phyloP scores from a whole-genome alignment of 2,329 filamentous ascomycete genomes.

The Periconia macrospinosa region DNA sequence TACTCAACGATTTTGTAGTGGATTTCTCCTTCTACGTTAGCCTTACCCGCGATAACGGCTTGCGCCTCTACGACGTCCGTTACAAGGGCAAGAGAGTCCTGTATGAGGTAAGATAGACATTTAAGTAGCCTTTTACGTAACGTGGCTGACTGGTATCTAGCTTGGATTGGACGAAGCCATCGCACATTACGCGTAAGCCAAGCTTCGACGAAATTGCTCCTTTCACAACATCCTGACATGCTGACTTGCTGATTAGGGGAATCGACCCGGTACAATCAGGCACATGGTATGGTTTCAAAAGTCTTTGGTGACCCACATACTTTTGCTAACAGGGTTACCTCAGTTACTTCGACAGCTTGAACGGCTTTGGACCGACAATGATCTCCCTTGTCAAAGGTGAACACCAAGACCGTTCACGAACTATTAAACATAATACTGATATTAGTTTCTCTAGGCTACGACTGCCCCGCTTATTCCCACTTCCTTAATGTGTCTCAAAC shows the following conservation, averaged over 20 bases:
- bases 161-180: constrained; percentile 58
- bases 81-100: constrained; percentile 59
- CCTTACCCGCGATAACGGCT: constrained; percentile 52
- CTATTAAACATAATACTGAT: background rate
- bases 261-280: constrained; percentile 52
- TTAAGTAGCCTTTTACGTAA: background rate
- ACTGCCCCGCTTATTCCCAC: constrained; percentile 56
- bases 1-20: constrained; percentile 13
- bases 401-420: background rate
- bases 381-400: constrained; percentile 45
- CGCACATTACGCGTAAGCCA: constrained; percentile 51
- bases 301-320: background rate
- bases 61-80: constrained; percentile 55
- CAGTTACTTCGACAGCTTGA: constrained; percentile 51
- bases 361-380: constrained; percentile 52
- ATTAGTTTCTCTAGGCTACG: constrained; percentile 40
- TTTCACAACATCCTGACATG: background rate
- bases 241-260: constrained; percentile 19
- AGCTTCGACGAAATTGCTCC: background rate
- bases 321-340: background rate
- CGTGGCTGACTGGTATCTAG: background rate
- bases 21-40: constrained; percentile 57
- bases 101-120: constrained; percentile 46
- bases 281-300: constrained; percentile 25
- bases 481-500: constrained; percentile 53